Conservation (phyloP, 1,284 basidiomycete species). For the Cutaneotrichosporon sp. region DNA sequence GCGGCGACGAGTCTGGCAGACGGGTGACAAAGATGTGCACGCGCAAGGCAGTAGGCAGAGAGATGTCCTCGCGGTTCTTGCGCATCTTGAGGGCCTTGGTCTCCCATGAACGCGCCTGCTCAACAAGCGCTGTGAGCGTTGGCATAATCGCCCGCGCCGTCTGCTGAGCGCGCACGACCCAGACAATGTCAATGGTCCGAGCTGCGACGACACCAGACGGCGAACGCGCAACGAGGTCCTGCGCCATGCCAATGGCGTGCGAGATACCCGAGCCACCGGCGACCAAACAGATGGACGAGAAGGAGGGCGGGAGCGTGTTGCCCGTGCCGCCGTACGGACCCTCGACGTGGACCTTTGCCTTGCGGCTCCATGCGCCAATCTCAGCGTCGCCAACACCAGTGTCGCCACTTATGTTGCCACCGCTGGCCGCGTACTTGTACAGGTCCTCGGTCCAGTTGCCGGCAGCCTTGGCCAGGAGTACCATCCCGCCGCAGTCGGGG, state of each 20-base stretch:
- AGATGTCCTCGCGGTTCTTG: constrained; percentile 19
- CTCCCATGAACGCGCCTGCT: constrained; percentile 36
- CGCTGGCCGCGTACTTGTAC: constrained; percentile 26
- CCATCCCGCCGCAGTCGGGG: constrained; percentile 39
- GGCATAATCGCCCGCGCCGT: constrained; percentile 36
- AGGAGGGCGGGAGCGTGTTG: constrained; percentile 40
- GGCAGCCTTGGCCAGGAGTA: constrained; percentile 41
- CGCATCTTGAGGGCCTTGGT: constrained; percentile 23
- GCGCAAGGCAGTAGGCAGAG: constrained; percentile 32
- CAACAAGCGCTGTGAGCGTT: constrained; percentile 33
- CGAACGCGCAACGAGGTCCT: constrained; percentile 36
- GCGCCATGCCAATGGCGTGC: constrained; percentile 35
- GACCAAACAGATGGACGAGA: constrained; percentile 41
- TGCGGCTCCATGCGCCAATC: constrained; percentile 6
- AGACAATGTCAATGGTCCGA: constrained; percentile 44
- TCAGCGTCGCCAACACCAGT: neutral
- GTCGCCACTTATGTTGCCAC: neutral
- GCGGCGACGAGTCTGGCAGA: constrained; percentile 29
- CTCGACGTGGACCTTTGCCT: constrained; percentile 33
- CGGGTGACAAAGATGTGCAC: constrained; percentile 43
- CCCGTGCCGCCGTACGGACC: constrained; percentile 47
- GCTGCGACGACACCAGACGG: constrained; percentile 42
- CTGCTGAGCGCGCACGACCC: constrained; percentile 41
- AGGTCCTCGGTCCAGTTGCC: constrained; percentile 44
- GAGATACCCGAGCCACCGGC: constrained; percentile 47